Percentiles rank a stretch among this genome's conserved stretches.
Evolutionary conservation across 1,139 yeast species (phyloP).

Genomic region (Zygosaccharomyces sapae): DNA sequence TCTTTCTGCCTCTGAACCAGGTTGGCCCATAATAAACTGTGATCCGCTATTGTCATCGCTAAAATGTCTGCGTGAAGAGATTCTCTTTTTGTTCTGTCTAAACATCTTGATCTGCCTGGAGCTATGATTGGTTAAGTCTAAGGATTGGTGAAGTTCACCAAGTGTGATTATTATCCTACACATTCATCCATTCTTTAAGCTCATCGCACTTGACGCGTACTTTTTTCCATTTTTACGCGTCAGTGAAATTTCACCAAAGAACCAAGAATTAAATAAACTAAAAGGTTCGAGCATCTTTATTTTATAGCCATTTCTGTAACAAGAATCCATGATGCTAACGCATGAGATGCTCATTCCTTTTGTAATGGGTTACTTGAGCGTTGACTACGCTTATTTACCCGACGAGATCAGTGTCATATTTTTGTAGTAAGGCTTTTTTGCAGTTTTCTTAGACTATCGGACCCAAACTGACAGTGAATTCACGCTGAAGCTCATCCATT

Average conservation of each 20-base stretch:
- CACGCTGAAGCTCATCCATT: too few species aligned
- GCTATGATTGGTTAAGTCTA: not conserved
- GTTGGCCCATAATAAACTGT: conserved; percentile 17
- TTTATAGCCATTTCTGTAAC: not conserved
- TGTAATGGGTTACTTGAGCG: too few species aligned
- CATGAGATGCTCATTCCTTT: too few species aligned
- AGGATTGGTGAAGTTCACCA: not conserved
- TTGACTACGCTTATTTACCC: too few species aligned
- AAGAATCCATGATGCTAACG: not conserved
- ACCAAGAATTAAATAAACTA: not conserved
- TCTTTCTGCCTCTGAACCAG: conserved; percentile 28
- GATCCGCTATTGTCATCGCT: conserved; percentile 35
- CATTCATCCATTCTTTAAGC: not conserved
- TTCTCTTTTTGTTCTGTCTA: conserved; percentile 69
- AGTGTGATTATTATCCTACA: too few species aligned
- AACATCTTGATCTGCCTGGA: conserved; percentile 46
- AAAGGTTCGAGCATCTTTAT: not conserved
- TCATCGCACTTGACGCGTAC: conserved; percentile 2
- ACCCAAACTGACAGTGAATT: too few species aligned
- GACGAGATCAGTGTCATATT: too few species aligned
- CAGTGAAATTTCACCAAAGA: not conserved
- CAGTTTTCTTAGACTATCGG: too few species aligned
- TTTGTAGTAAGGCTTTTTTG: too few species aligned
- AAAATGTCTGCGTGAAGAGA: conserved; percentile 70
- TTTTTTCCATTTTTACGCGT: conserved; percentile 4